Evolutionary conservation across 2,329 filamentous ascomycete species (phyloP), one percentile per base, ranked within the genome.

Genomic region (Penicillium sp.): DNA sequence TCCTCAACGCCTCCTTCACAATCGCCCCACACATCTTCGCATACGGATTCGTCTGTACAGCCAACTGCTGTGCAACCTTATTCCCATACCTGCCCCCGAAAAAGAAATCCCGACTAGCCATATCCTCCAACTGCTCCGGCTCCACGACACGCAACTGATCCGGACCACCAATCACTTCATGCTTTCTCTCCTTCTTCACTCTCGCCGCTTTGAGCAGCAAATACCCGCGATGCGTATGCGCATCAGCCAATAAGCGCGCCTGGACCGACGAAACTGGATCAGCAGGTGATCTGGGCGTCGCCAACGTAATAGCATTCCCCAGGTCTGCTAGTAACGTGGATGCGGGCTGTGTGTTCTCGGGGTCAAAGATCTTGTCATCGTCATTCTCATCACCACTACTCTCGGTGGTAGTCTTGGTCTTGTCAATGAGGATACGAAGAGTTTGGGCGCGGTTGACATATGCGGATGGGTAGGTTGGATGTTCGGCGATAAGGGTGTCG

Each of bases 11-110:
- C 64, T 81, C 77, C 67, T 76, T 77, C 12, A 82, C 79, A 62
- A 82, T 81, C 2, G 72, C 76, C 4, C 79, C 79, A 64, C 79
- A 82, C 69, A 82, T 75, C 66, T 80, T 81, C 29, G 78, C 78
- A 66, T 82, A 80, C 26, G 79, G 79, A 67, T 82, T 82, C 42
- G 78, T 81, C 64, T 76, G 71, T 13, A 82, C 78, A 13, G 77
- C 77, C 68, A 82, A 69, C 57, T 78, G 75, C 58, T 75, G 72
- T 39, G 77, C 79, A 24, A 78, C 70, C 49, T 76, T 72, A 62
- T 80, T 80, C 1, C 79, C 79, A 63, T 76, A 81, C 37, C 73
- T 58, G 1, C 76, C 77, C 2, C 77, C 79, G 21, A 72, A 63
- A 31, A 73, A 75, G 61, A 82, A 81, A 54, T 79, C 74, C 29